Conservation (phyloP, 352 stramenopile species). For the Pythium sukuiense region DNA sequence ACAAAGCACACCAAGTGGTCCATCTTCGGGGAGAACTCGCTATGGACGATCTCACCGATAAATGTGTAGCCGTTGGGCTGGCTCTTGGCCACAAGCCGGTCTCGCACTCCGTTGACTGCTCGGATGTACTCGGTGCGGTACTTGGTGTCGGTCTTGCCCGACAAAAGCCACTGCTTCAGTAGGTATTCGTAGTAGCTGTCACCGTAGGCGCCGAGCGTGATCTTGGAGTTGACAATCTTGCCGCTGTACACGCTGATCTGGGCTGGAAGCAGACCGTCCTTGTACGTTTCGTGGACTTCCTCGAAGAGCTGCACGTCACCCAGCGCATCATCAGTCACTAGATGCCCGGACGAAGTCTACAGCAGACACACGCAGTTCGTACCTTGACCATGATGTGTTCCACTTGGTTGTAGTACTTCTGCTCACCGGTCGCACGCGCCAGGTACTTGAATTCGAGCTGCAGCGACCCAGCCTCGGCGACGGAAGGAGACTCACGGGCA, state of each 20-base stretch:
- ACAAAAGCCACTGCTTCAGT: conserved; percentile 81
- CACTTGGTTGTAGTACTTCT: conserved; percentile 64
- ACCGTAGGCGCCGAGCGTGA: conserved; percentile 72
- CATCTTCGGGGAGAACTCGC: conserved; percentile 65
- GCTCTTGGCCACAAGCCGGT: conserved; percentile 52
- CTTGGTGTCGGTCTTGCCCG: conserved; percentile 71
- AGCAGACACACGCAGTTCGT: too few relatives aligned
- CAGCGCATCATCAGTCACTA: too few relatives aligned
- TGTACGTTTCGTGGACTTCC: conserved; percentile 55
- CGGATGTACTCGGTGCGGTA: conserved; percentile 67
- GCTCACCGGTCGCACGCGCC: conserved; percentile 51
- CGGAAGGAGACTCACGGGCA: conserved; percentile 38
- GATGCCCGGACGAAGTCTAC: too few relatives aligned
- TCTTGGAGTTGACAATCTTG: conserved; percentile 43
- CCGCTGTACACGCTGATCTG: conserved; percentile 45
- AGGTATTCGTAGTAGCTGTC: conserved; percentile 89
- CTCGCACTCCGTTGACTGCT: conserved; percentile 62
- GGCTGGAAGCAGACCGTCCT: conserved; percentile 53
- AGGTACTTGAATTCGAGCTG: conserved; percentile 88
- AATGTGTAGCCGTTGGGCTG: conserved; percentile 63
- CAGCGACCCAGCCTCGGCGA: conserved; percentile 69
- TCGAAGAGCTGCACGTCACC: conserved; percentile 46
- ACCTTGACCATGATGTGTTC: conserved; percentile 71
- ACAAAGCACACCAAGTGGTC: conserved; percentile 93
- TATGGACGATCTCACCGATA: conserved; percentile 65